Percentiles rank a stretch among this genome's conserved stretches.
Conservation (phyloP, 2,329 filamentous ascomycete species). For the Colletotrichum liaoningense region DNA sequence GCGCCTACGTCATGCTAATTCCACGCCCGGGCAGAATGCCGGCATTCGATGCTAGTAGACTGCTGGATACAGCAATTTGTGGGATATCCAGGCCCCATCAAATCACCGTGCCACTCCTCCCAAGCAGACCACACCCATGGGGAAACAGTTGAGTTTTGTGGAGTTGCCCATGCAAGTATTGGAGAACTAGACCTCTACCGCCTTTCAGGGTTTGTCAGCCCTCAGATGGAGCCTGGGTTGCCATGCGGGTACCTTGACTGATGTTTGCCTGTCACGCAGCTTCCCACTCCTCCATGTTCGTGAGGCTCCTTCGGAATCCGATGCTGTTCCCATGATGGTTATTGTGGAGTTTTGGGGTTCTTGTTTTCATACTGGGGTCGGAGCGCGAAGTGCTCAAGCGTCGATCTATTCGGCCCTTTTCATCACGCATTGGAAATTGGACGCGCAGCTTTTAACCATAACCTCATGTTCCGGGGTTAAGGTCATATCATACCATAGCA, state of each 20-base stretch:
- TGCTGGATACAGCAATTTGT: background rate
- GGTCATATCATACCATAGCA: background rate
- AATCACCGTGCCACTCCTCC: background rate
- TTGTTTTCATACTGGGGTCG: no score
- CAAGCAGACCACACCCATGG: slow-evolving; percentile 19
- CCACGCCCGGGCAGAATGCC: slow-evolving; percentile 11
- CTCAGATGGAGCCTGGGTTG: background rate
- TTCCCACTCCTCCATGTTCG: background rate
- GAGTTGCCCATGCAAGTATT: slow-evolving; percentile 9
- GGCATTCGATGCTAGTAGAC: background rate
- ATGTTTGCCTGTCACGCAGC: background rate
- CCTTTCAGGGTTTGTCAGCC: background rate
- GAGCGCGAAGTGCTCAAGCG: background rate
- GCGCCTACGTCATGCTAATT: slow-evolving; percentile 22
- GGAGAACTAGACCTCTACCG: background rate
- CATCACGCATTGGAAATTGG: background rate
- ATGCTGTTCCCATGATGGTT: background rate
- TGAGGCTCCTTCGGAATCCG: background rate
- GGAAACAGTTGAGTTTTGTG: slow-evolving; percentile 20
- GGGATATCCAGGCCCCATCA: slow-evolving; percentile 14
- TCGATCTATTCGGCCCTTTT: background rate
- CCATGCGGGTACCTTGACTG: background rate
- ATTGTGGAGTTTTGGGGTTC: background rate
- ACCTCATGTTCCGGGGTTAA: background rate
- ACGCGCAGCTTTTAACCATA: background rate